Evolutionary conservation across 192 early-diverging fungal genomes (phyloP), one percentile per base, ranked within the genome.

Genomic region (Coemansia sp.): DNA sequence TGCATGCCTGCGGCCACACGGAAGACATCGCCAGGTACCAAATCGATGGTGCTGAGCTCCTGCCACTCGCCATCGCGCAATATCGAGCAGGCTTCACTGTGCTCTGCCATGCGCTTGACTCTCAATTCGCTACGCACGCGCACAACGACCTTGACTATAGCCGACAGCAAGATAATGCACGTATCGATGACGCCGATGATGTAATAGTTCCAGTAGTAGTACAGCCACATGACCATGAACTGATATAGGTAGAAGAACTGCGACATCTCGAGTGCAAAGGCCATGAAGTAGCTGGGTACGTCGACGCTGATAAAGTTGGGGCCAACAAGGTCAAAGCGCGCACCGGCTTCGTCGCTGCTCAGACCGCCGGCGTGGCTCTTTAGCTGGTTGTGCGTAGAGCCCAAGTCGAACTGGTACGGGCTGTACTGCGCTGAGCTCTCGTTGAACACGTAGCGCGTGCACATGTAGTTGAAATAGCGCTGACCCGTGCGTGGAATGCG

Each of bases 391-490:
- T 91, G 73, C 33, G 84, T 88, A 7, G 71, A 62, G 11, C 89
- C 90, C 40, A 92, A 66, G 39, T 84, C 68, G 66, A 87, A 87
- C 63, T 69, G 62, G 75, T 77, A 88, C 16, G 89, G 89, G n/a
- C 84, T 85, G 72, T 89, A 93, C 26, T 65, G 53, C 8, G 47
- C 62, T 16, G 75, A 52, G 13, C 70, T 67, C 7, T 84, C 67
- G 62, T 91, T 83, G 58, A 83, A 89, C 9, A 93, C 86, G 64
- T 91, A 93, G 30, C 91, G 88, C 44, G 90, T 86, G 75, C 89
- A 92, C 71, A 90, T 85, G 63, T 86, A 89, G 70, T 90, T 90
- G 66, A 93, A 89, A 68, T 88, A 93, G 26, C 80, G 77, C 32
- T 78, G 78, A n/a, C 75, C 84, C 46, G 66, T 76, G 19, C 67